phyloP scores from a whole-genome alignment of 495 filamentous ascomycete genomes.

The Xylaria venustula region DNA sequence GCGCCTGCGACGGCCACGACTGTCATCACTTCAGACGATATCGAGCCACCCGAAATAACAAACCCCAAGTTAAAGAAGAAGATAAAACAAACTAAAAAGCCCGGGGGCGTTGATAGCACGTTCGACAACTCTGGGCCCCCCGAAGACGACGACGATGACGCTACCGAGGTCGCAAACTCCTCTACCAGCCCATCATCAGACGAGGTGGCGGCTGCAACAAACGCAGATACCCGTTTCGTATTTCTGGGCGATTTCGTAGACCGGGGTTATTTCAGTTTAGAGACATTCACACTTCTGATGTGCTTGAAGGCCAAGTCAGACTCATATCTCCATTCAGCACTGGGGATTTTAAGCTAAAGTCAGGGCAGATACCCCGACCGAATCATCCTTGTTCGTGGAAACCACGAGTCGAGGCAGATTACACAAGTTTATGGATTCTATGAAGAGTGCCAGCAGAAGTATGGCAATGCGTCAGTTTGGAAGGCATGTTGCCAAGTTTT shows the following conservation, averaged over 20 bases:
- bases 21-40: constrained; percentile 77
- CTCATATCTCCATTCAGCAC: neutral
- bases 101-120: constrained; percentile 20
- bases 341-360: constrained; percentile 22
- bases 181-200: constrained; percentile 37
- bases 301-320: constrained; percentile 94
- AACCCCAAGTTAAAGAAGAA: constrained; percentile 79
- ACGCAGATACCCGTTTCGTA: constrained; percentile 81
- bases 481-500: constrained; percentile 99
- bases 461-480: constrained; percentile 97
- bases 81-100: constrained; percentile 55
- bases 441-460: constrained; percentile 96
- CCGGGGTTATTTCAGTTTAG: constrained; percentile 94
- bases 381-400: constrained; percentile 93
- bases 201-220: constrained; percentile 48
- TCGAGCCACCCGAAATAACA: constrained; percentile 87
- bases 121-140: constrained; percentile 40
- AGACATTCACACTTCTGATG: constrained; percentile 92
- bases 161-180: constrained; percentile 37
- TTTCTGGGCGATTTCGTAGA: constrained; percentile 98
- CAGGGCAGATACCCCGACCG: constrained; percentile 79
- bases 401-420: constrained; percentile 97
- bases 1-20: constrained; percentile 60
- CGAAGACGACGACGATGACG: constrained; percentile 53
- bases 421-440: constrained; percentile 99